These are phyloP conservation scores for Aspergillus diversus DNA, from an alignment of 495 filamentous ascomycete genomes.

Conservation along the genomic window DNA sequence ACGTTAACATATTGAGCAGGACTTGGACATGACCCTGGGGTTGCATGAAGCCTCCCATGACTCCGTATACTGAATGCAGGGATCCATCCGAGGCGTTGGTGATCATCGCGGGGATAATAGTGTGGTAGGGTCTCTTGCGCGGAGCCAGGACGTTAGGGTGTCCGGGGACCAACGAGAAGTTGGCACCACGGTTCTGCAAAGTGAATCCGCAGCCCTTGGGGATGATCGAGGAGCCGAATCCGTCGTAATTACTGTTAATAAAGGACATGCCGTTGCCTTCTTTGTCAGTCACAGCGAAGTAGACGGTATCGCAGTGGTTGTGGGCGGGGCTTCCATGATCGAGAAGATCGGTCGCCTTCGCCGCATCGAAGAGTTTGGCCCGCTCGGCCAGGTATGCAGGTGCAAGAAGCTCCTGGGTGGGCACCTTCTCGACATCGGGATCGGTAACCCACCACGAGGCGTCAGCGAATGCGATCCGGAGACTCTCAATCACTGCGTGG, in stretches of 20 bases:
- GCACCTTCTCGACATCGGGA: constrained; percentile 68
- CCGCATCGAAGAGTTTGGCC: constrained; percentile 69
- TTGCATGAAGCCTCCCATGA: constrained; percentile 99
- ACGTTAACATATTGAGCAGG: constrained; percentile 84
- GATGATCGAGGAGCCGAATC: constrained; percentile 88
- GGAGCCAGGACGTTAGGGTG: constrained; percentile 84
- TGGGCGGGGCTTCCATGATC: constrained; percentile 71
- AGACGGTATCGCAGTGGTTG: constrained; percentile 85
- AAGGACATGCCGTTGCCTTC: constrained; percentile 90
- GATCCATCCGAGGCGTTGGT: constrained; percentile 73
- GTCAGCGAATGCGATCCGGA: constrained; percentile 93
- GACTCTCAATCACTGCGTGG: constrained; percentile 84
- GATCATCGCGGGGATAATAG: constrained; percentile 91
- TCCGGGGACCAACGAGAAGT: constrained; percentile 66
- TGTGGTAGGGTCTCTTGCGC: constrained; percentile 92
- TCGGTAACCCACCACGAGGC: constrained; percentile 88
- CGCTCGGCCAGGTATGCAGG: constrained; percentile 66
- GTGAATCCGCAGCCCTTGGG: constrained; percentile 85
- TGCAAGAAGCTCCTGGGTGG: constrained; percentile 63
- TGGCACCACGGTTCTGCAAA: constrained; percentile 90
- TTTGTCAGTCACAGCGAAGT: constrained; percentile 81
- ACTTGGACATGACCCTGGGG: constrained; percentile 98
- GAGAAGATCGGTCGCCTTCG: constrained; percentile 57
- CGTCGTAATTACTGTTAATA: constrained; percentile 93
- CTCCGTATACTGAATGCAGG: constrained; percentile 85